These are phyloP conservation scores for Lagenaria siceraria DNA, from an alignment of 306 rosid genomes.

Conservation along the genomic window DNA sequence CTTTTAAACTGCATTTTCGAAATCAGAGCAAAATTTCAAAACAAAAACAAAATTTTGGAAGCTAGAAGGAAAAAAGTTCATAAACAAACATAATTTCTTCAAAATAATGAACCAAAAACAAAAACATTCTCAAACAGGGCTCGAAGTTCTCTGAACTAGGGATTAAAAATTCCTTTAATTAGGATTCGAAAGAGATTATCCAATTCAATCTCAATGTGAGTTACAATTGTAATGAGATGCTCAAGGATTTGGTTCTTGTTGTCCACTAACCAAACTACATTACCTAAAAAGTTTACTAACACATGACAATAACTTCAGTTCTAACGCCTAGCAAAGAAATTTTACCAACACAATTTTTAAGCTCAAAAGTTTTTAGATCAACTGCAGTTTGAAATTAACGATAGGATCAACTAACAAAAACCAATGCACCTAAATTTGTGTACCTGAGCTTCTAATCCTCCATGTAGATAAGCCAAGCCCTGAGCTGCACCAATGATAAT, in stretches of 20 bases:
- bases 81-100: background rate
- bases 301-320: background rate
- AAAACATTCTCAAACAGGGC: background rate
- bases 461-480: constrained; percentile 77
- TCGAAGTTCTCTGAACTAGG: background rate
- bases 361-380: background rate
- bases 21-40: background rate
- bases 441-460: constrained; percentile 79
- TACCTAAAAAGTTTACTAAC: background rate
- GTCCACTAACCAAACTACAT: background rate
- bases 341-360: background rate
- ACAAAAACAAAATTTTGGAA: background rate
- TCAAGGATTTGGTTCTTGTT: background rate
- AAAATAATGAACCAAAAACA: background rate
- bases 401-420: background rate
- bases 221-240: background rate
- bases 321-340: background rate
- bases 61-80: background rate
- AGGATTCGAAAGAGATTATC: background rate
- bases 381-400: background rate
- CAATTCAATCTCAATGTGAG: background rate
- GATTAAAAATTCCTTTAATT: background rate
- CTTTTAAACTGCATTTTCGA: background rate
- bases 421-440: background rate
- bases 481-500: constrained; percentile 77